A percentile compares a stretch with the other conserved stretches of the same genome.
phyloP scores from a whole-genome alignment of 805 yeast genomes.

The Candida boleticola region DNA sequence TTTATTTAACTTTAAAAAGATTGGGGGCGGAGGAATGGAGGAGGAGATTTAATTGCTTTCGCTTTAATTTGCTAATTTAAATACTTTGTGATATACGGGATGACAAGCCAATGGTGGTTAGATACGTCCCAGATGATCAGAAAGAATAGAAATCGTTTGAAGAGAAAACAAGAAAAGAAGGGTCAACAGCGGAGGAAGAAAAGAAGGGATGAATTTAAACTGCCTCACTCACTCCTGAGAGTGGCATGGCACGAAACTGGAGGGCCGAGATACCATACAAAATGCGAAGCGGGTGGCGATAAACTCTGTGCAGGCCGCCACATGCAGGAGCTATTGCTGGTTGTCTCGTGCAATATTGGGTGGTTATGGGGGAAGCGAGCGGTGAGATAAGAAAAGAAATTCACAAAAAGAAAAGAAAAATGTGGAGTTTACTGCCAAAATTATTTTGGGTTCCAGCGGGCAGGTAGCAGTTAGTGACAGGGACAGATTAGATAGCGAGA shows the following conservation, averaged over 20 bases:
- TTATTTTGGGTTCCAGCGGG: too few species aligned
- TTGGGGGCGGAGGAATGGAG: background rate
- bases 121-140: background rate
- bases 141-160: constrained; percentile 1
- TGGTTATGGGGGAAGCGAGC: too few species aligned
- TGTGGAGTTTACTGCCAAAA: too few species aligned
- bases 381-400: too few species aligned
- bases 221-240: too few species aligned
- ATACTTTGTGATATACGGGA: background rate
- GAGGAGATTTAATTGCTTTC: too few species aligned
- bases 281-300: constrained; percentile 6
- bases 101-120: background rate
- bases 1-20: too few species aligned
- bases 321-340: constrained; percentile 1
- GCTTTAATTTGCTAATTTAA: too few species aligned
- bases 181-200: background rate
- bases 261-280: background rate
- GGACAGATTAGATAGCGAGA: too few species aligned
- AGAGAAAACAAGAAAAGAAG: background rate
- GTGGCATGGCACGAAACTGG: background rate
- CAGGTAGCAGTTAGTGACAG: too few species aligned
- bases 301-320: constrained; percentile 2
- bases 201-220: background rate
- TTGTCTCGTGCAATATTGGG: constrained; percentile 1
- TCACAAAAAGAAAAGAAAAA: too few species aligned